Percentiles rank a stretch among this genome's conserved stretches.
phyloP scores from a whole-genome alignment of 2,329 filamentous ascomycete genomes.

The Fusarium avenaceum region DNA sequence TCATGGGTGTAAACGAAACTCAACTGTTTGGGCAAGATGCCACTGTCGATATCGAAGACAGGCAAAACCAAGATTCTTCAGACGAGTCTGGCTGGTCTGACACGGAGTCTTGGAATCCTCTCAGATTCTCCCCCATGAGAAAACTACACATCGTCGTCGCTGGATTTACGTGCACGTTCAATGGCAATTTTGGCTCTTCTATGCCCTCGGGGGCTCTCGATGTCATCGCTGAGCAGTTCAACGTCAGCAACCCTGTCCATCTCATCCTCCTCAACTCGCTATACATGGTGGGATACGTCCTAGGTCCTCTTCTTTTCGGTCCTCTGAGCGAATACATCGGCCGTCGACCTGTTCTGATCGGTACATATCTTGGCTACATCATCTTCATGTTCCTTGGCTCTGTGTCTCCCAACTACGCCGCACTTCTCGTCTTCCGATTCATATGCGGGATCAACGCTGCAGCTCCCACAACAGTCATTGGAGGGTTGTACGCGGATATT shows the following conservation, averaged over 20 bases:
- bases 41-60: conserved; percentile 18
- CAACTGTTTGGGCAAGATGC: conserved; percentile 19
- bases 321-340: conserved; percentile 55
- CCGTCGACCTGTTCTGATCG: conserved; percentile 52
- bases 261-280: conserved; percentile 55
- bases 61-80: conserved; percentile 27
- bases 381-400: conserved; percentile 55
- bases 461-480: conserved; percentile 53
- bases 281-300: conserved; percentile 55
- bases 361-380: conserved; percentile 53
- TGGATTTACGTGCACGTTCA: conserved; percentile 56
- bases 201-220: conserved; percentile 56
- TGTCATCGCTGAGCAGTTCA: conserved; percentile 51
- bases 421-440: conserved; percentile 59
- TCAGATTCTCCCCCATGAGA: conserved; percentile 50
- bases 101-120: conserved; percentile 47
- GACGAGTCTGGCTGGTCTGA: conserved; percentile 42
- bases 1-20: conserved; percentile 31
- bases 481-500: conserved; percentile 53
- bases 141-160: conserved; percentile 54
- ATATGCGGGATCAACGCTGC: conserved; percentile 53
- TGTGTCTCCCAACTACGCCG: conserved; percentile 59
- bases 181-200: conserved; percentile 55
- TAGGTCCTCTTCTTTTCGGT: conserved; percentile 54
- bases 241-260: conserved; percentile 45